These are phyloP conservation scores for Schizochytrium sp. DNA, from an alignment of 108 stramenopile species.

Conservation along the genomic window DNA sequence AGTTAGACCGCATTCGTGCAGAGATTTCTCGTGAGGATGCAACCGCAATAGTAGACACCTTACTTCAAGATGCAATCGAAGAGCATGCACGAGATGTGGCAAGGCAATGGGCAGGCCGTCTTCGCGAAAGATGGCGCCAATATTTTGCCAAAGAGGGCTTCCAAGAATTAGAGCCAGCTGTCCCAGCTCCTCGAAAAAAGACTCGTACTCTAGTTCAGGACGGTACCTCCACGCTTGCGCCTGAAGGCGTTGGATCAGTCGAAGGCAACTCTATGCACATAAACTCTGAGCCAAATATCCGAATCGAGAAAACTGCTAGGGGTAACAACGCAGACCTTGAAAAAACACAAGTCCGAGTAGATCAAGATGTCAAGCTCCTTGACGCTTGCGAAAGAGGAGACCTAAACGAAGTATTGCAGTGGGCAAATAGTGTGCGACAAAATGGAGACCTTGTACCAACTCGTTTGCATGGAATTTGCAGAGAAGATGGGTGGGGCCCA, in stretches of 20 bases:
- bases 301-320: too few species aligned
- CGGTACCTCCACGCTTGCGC: too few species aligned
- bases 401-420: background rate
- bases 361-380: background rate
- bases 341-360: too few species aligned
- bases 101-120: background rate
- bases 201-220: too few species aligned
- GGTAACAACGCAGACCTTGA: too few species aligned
- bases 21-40: background rate
- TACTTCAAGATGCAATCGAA: background rate
- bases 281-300: too few species aligned
- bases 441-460: background rate
- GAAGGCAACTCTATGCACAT: too few species aligned
- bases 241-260: too few species aligned
- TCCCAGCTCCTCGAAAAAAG: background rate
- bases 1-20: background rate
- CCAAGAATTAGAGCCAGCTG: background rate
- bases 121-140: background rate
- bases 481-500: background rate
- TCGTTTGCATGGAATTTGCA: background rate
- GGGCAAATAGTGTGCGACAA: slow-evolving; percentile 10
- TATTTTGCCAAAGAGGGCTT: slow-evolving; percentile 22
- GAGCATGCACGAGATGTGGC: background rate
- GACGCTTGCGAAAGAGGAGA: background rate
- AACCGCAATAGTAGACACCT: background rate